Conservation (phyloP, 1,139 yeast genomes). For the Hansenula anomala region DNA sequence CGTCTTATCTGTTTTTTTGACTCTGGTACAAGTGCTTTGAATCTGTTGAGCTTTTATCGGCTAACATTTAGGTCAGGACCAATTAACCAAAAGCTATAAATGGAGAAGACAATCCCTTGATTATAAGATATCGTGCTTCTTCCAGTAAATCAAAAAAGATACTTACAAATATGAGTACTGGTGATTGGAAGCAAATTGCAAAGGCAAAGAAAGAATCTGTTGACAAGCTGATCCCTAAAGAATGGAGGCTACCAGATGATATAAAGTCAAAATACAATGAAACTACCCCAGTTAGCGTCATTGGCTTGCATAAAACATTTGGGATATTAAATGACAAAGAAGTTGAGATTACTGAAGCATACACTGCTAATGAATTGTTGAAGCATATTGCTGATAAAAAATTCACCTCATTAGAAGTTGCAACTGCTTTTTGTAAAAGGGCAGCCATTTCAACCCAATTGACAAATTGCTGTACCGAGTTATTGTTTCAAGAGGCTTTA, state of each 20-base stretch:
- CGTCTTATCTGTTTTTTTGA: too few relatives aligned
- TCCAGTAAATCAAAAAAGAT: too few relatives aligned
- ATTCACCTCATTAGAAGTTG: conserved; percentile 22
- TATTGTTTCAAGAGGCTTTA: conserved; percentile 49
- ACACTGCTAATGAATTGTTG: conserved; percentile 20
- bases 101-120: too few relatives aligned
- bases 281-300: conserved; percentile 1
- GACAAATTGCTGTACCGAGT: conserved; percentile 51
- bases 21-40: too few relatives aligned
- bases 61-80: too few relatives aligned
- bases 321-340: conserved; percentile 23
- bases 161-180: too few relatives aligned
- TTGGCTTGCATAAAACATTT: conserved; percentile 22
- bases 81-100: too few relatives aligned
- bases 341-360: conserved; percentile 22
- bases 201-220: conserved; percentile 7
- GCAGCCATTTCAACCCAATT: conserved; percentile 41
- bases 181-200: conserved; percentile 12
- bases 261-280: not conserved
- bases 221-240: conserved; percentile 8
- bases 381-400: not conserved
- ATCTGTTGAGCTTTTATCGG: too few relatives aligned
- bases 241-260: conserved; percentile 8
- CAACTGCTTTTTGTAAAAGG: conserved; percentile 28
- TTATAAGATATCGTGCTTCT: too few relatives aligned